Evolutionary conservation across 2,329 filamentous ascomycete genomes (phyloP).

Genomic region (Ophiostoma quercus): DNA sequence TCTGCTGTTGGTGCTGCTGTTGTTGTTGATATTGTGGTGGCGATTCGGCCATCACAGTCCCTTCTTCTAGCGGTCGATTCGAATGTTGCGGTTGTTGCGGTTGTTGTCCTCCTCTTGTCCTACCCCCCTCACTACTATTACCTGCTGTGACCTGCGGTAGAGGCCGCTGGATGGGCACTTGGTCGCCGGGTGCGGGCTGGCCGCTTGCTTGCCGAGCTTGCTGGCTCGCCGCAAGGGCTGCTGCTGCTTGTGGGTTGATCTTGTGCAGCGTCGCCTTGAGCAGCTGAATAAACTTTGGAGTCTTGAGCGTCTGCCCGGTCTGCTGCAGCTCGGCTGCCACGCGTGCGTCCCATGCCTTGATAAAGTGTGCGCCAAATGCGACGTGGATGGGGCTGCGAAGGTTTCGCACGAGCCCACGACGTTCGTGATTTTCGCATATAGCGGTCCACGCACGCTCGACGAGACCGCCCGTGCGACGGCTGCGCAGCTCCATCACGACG

Average conservation of each 20-base stretch:
- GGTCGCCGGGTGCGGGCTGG: neutral
- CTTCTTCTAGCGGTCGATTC: slow-evolving; percentile 13
- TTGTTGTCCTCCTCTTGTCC: slow-evolving; percentile 6
- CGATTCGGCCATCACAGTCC: neutral
- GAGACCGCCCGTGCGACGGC: slow-evolving; percentile 48
- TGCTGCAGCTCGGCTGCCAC: slow-evolving; percentile 42
- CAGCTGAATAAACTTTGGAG: slow-evolving; percentile 45
- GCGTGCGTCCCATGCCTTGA: slow-evolving; percentile 59
- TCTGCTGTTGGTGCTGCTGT: neutral
- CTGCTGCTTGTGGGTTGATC: slow-evolving; percentile 16
- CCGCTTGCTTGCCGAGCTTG: slow-evolving; percentile 10
- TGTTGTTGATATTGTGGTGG: slow-evolving; percentile 10
- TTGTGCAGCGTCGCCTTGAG: slow-evolving; percentile 42
- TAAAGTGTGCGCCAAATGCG: slow-evolving; percentile 52
- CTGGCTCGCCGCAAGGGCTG: slow-evolving; percentile 10
- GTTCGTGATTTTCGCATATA: slow-evolving; percentile 51
- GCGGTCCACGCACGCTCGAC: slow-evolving; percentile 56
- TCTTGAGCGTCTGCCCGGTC: slow-evolving; percentile 40
- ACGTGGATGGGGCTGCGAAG: slow-evolving; percentile 53
- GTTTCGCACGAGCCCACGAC: slow-evolving; percentile 45
- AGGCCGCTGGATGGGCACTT: slow-evolving; percentile 13
- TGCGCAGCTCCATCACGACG: slow-evolving; percentile 51
- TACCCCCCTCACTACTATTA: neutral
- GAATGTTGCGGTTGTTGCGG: slow-evolving; percentile 7
- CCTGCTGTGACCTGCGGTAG: slow-evolving; percentile 9